A percentile compares a stretch with the other conserved stretches of the same genome.
Evolutionary conservation across 2,329 filamentous ascomycete genomes (phyloP).

Genomic region (Pleomassaria siparia): DNA sequence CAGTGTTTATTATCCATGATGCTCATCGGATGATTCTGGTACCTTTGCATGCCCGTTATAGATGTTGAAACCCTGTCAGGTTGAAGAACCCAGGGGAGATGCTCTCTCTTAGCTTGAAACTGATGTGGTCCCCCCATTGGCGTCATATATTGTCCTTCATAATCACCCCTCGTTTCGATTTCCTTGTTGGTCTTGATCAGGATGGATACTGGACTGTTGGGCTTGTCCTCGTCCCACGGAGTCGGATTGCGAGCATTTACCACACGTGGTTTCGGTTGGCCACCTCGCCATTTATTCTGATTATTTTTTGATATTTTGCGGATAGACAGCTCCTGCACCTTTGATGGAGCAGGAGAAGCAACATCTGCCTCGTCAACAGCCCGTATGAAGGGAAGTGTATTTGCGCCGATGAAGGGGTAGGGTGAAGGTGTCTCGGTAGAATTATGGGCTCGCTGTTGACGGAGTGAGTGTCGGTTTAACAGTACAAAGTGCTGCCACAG

Average conservation of each 20-base stretch:
- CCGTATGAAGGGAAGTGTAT: no score
- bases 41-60: neutral
- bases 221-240: neutral
- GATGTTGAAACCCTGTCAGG: neutral
- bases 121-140: neutral
- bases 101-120: neutral
- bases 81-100: neutral
- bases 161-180: neutral
- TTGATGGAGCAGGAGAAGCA: no score
- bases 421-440: constrained; percentile 13
- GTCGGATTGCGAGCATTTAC: neutral
- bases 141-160: neutral
- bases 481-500: constrained; percentile 39
- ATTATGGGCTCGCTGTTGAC: constrained; percentile 21
- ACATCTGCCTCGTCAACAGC: no score
- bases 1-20: neutral
- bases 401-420: no score
- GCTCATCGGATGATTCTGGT: neutral
- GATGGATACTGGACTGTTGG: neutral
- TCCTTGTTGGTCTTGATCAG: neutral
- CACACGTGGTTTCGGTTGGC: neutral
- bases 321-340: no score
- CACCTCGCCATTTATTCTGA: neutral
- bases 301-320: no score
- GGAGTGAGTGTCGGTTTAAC: constrained; percentile 12